Percentiles rank a stretch among this genome's conserved stretches.
These are phyloP conservation scores for Chlorella sp. DNA, from an alignment of 139 green algal species.

Conservation along the genomic window DNA sequence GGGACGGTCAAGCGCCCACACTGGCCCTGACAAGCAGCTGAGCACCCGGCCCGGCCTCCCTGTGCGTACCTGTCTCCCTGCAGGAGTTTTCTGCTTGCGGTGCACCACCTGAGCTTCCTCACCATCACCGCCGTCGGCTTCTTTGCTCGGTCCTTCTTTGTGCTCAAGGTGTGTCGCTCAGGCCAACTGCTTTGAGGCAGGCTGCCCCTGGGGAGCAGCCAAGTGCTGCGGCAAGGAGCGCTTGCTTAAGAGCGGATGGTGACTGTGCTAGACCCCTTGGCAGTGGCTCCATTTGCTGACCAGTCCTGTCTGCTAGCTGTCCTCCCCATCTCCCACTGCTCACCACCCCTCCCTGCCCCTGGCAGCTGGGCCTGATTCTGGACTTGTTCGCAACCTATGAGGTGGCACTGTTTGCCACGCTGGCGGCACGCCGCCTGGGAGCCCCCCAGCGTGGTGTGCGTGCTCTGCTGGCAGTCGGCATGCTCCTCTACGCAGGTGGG, in stretches of 20 bases:
- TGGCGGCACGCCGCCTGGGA: not conserved
- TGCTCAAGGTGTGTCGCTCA: not conserved
- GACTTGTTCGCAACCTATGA: not conserved
- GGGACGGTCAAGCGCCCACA: no score
- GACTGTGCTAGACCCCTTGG: no score
- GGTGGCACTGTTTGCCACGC: slow-evolving; percentile 4
- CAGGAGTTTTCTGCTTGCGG: not conserved
- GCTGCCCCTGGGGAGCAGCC: no score
- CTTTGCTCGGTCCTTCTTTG: slow-evolving; percentile 1
- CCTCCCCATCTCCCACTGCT: not conserved
- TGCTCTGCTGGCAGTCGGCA: not conserved
- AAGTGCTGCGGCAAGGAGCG: not conserved
- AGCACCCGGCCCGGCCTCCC: no score
- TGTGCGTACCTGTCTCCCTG: not conserved
- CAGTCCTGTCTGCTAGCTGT: not conserved
- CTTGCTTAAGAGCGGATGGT: no score
- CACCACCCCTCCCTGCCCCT: not conserved
- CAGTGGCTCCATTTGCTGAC: no score
- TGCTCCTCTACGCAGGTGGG: not conserved
- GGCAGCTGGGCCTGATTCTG: not conserved
- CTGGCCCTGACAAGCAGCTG: no score
- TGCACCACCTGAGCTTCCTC: slow-evolving; percentile 2
- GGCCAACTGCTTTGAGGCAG: not conserved
- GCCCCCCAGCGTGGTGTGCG: not conserved
- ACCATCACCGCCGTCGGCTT: not conserved